Conservation (phyloP, 768 basidiomycete genomes). For the Ramaria sp. region DNA sequence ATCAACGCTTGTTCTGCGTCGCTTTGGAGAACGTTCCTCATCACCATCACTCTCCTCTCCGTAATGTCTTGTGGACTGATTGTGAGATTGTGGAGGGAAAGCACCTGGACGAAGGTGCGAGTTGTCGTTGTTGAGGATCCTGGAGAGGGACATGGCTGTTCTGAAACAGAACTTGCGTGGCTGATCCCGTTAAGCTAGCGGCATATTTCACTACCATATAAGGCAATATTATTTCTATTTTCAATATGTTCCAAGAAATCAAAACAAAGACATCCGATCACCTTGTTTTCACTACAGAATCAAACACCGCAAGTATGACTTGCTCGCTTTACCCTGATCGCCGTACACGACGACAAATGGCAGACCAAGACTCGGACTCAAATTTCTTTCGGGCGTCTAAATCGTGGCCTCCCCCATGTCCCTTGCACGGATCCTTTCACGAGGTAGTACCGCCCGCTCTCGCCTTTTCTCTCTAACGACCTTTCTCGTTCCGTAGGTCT, state of each 20-base stretch:
- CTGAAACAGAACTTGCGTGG: conserved; percentile 6
- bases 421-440: conserved; percentile 2
- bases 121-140: conserved; percentile 9
- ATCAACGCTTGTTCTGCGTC: conserved; percentile 3
- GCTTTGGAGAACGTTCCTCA: background rate
- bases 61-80: background rate
- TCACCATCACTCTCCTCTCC: background rate
- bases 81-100: background rate
- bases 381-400: conserved; percentile 1
- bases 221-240: conserved; percentile 9
- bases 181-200: conserved; percentile 6
- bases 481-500: conserved; percentile 29
- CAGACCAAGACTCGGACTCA: background rate
- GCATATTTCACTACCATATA: conserved; percentile 7
- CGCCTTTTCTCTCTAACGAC: background rate
- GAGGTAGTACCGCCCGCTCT: background rate
- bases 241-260: background rate
- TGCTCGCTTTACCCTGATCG: background rate
- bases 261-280: background rate
- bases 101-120: background rate
- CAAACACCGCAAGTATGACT: background rate
- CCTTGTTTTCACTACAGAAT: background rate
- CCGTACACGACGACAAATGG: background rate
- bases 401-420: background rate
- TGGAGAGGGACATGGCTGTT: conserved; percentile 5